Evolutionary conservation across 768 basidiomycete species (phyloP), one percentile per base, ranked within the genome.

Genomic region (Macrolepiota dolichaula): DNA sequence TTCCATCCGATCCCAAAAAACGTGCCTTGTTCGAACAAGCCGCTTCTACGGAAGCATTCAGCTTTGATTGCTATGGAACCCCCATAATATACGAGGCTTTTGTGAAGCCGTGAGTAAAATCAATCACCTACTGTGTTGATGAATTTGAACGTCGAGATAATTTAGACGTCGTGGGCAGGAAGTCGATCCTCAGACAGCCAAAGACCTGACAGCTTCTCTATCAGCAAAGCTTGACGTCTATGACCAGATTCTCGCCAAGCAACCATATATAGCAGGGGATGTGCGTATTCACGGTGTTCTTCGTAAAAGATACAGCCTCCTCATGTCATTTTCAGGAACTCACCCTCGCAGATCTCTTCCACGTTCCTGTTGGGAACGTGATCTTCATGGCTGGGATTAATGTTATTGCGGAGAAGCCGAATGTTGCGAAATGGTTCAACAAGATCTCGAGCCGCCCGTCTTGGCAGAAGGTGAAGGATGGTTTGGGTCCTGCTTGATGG

Each of bases 401-500:
- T 6, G 59, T 75, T 11, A 62, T 81, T n/a, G 67, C 68, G 42
- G 63, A 71, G 22, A 72, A 74, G 64, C 78, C 79, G 9, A 80
- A 83, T 61, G 76, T 85, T 4, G 61, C 73, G 0, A 78, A 67
- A 44, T 75, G 72, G 72, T 69, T 67, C 51, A 59, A 72, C 10
- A 67, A 69, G 24, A 71, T 86, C 51, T 69, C 71, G 11, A 68
- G 75, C 3, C 77, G 83, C 49, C 73, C 76, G 12, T 74, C 83
- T 6, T 85, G 84, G 85, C 64, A 70, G 59, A 77, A 76, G 4
- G 77, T 83, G 19, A 79, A 81, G 68, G 69, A 77, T 15, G 77
- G 76, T 13, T 42, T 42, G 10, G 40, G n/a, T 32, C 3, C 40
- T 42, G n/a, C 40, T n/a, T 42, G 10, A 42, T 42, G 2, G 40